Conservation (phyloP, 805 yeast species). For the Teunomyces kruisii region DNA sequence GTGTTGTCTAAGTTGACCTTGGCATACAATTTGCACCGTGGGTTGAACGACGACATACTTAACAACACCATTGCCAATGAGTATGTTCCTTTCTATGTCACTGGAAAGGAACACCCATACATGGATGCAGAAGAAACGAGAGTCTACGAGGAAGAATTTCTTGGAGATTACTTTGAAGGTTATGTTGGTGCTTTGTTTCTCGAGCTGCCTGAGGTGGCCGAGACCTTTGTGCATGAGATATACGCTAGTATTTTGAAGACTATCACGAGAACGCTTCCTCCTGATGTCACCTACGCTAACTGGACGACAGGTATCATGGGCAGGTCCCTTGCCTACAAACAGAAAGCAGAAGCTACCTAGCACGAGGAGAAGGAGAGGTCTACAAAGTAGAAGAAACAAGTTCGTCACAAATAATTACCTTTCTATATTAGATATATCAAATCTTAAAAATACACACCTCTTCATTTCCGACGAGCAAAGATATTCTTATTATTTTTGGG, state of each 20-base stretch:
- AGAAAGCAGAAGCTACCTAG: not conserved
- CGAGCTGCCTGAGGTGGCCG: conserved; percentile 38
- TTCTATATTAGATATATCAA: no score
- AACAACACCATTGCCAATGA: conserved; percentile 19
- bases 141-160: conserved; percentile 40
- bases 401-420: not conserved
- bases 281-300: conserved; percentile 23
- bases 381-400: no score
- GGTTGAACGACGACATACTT: conserved; percentile 31
- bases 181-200: conserved; percentile 42
- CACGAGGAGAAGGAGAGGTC: not conserved
- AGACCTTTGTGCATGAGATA: conserved; percentile 30
- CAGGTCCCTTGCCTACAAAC: conserved; percentile 15
- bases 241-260: conserved; percentile 30
- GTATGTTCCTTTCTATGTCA: conserved; percentile 26
- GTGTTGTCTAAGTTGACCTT: conserved; percentile 34
- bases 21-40: conserved; percentile 35
- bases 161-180: conserved; percentile 43
- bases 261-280: conserved; percentile 18
- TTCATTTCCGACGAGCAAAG: conserved; percentile 26
- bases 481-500: conserved; percentile 18
- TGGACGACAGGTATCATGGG: conserved; percentile 39
- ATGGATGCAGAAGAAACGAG: conserved; percentile 15
- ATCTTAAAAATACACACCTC: not conserved
- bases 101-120: conserved; percentile 6